Evolutionary conservation across 2,329 filamentous ascomycete species (phyloP), one percentile per base, ranked within the genome.

Genomic region (Fusarium virguliforme): DNA sequence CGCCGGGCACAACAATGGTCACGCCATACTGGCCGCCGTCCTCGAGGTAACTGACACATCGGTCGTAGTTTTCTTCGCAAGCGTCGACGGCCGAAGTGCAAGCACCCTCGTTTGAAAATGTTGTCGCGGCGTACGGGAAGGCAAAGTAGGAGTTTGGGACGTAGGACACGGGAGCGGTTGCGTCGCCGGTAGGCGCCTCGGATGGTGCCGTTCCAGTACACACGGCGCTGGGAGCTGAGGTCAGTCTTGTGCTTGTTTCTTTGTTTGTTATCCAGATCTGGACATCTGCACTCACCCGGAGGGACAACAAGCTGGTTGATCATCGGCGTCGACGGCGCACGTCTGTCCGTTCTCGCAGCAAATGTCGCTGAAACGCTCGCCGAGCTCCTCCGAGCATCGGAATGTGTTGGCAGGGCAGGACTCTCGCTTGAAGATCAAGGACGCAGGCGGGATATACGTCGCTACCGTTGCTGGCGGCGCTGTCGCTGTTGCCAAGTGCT

Each of bases 131-230:
- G 74, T 87, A 87, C 2, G 89, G 89, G 76, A 90, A 91, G 10
- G 86, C 84, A 76, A 90, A 91, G 78, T 86, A 90, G 28, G 81
- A 72, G 76, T 91, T 90, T 43, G 83, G 79, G 18, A 90, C 87
- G 75, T 84, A 89, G 35, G 87, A 87, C 22, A 81, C 81, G 2
- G 80, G 74, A 22, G 79, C 78, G 4, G 83, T 82, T 12, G 81
- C 79, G 71, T 32, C 77, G 30, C 70, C 75, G 12, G 79, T 79
- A 9, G 81, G 76, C 3, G 83, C 81, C 8, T 80, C 79, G 15
- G 78, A 75, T 3, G 85, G 84, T n/a, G 85, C 86, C 32, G 83
- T 83, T 54, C 87, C 87, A n/a, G 87, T 89, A 73, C 87, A 89
- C 22, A 88, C 82, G 34, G 84, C 85, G 60, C 87, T 88, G 65